These are phyloP conservation scores for Eustoma russellianum DNA, from an alignment of 257 asterid species.

Conservation along the genomic window DNA sequence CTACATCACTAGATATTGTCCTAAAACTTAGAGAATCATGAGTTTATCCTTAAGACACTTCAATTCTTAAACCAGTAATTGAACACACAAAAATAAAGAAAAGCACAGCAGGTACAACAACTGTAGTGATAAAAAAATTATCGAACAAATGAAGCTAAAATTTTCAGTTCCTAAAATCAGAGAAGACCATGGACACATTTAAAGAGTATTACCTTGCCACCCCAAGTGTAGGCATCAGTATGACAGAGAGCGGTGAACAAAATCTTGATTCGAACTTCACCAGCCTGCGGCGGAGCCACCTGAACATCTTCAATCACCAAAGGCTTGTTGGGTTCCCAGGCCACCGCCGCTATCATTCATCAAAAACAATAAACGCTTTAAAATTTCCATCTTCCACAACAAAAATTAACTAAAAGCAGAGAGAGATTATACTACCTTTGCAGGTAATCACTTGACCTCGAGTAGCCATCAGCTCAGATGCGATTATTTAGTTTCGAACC, in stretches of 20 bases:
- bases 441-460: conserved; percentile 87
- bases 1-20: too few relatives aligned
- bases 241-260: conserved; percentile 81
- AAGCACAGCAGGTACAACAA: background rate
- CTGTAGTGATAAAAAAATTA: background rate
- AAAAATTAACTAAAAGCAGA: background rate
- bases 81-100: background rate
- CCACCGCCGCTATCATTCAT: conserved; percentile 61
- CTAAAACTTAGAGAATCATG: too few relatives aligned
- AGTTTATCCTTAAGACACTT: too few relatives aligned
- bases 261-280: conserved; percentile 75
- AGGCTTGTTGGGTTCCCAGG: conserved; percentile 97
- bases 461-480: conserved; percentile 40
- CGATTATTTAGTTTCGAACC: background rate
- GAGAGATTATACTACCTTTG: conserved; percentile 45
- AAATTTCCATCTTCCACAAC: background rate
- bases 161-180: background rate
- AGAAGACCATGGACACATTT: background rate
- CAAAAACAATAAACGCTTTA: background rate
- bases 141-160: background rate
- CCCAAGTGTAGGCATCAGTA: conserved; percentile 92
- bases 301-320: conserved; percentile 81
- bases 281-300: conserved; percentile 93
- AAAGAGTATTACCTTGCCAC: conserved; percentile 55
- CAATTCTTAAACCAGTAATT: too few relatives aligned